Percentiles rank a stretch among this genome's conserved stretches.
These are phyloP conservation scores for Saitoella complicata DNA, from an alignment of 805 yeast genomes.

Conservation along the genomic window DNA sequence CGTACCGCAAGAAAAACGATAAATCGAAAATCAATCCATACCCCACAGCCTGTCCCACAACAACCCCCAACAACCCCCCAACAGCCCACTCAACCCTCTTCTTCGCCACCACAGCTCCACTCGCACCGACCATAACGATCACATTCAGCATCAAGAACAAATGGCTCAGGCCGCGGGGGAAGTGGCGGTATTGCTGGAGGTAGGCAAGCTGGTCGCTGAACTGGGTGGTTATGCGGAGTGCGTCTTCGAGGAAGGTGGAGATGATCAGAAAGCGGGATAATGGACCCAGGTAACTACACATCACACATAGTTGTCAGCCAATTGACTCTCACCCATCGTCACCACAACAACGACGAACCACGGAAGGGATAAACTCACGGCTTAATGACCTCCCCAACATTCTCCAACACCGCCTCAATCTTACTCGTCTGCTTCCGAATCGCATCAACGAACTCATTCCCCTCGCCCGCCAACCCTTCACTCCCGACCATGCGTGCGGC, in stretches of 20 bases:
- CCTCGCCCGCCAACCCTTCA: too few relatives aligned
- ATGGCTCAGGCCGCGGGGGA: constrained; percentile 64
- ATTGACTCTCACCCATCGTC: not conserved
- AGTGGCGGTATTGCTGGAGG: constrained; percentile 60
- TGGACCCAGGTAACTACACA: constrained; percentile 40
- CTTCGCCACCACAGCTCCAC: constrained; percentile 53
- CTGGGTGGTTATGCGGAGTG: constrained; percentile 65
- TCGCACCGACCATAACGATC: constrained; percentile 52
- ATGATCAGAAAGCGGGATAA: constrained; percentile 82
- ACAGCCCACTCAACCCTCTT: constrained; percentile 58
- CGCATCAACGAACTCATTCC: constrained; percentile 3
- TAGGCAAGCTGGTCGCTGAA: constrained; percentile 86
- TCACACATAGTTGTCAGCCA: constrained; percentile 4
- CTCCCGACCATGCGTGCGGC: too few relatives aligned
- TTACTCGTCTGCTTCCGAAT: constrained; percentile 10
- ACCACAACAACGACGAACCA: not conserved
- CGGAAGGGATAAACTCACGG: constrained; percentile 3
- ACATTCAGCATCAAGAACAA: constrained; percentile 51
- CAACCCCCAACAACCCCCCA: constrained; percentile 49
- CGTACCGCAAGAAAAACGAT: constrained; percentile 55
- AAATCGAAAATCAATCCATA: constrained; percentile 76
- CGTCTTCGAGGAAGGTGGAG: constrained; percentile 85
- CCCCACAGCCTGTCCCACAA: constrained; percentile 66
- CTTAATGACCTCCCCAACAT: constrained; percentile 11
- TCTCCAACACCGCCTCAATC: constrained; percentile 11